A percentile compares a stretch with the other conserved stretches of the same genome.
These are phyloP conservation scores for Teratosphaeria nubilosa DNA, from an alignment of 2,329 filamentous ascomycete genomes.

Conservation along the genomic window DNA sequence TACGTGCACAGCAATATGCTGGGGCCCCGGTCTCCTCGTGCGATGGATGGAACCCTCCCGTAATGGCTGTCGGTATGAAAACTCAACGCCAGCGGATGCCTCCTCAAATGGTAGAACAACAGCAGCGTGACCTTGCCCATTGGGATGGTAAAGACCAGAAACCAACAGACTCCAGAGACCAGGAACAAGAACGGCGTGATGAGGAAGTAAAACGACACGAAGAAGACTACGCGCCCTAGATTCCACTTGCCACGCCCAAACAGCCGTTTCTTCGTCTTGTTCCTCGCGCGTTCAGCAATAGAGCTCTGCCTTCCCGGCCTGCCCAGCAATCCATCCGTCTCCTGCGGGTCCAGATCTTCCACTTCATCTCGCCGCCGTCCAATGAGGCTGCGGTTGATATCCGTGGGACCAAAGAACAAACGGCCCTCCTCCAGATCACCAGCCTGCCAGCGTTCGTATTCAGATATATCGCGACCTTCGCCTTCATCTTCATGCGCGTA, in stretches of 20 bases:
- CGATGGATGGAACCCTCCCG: slow-evolving; percentile 54
- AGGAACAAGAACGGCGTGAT: slow-evolving; percentile 78
- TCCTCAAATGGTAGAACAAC: slow-evolving; percentile 79
- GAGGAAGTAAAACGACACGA: slow-evolving; percentile 88
- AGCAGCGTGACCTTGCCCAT: slow-evolving; percentile 95
- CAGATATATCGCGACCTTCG: slow-evolving; percentile 91
- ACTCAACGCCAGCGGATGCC: slow-evolving; percentile 83
- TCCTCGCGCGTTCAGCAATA: slow-evolving; percentile 12
- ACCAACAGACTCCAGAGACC: slow-evolving; percentile 85
- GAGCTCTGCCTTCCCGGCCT: slow-evolving; percentile 1
- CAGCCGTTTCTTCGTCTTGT: slow-evolving; percentile 61
- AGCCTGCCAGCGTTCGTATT: slow-evolving; percentile 98
- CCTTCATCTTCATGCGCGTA: slow-evolving; percentile 92
- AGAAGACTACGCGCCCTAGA: slow-evolving; percentile 87
- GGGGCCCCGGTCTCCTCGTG: slow-evolving; percentile 34
- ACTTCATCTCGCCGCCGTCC: slow-evolving; percentile 80
- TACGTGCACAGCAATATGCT: slow-evolving; percentile 95
- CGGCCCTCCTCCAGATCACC: slow-evolving; percentile 92
- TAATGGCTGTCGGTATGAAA: slow-evolving; percentile 81
- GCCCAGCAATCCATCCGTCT: slow-evolving; percentile 82
- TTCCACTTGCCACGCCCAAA: slow-evolving; percentile 97
- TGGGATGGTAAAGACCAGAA: slow-evolving; percentile 93
- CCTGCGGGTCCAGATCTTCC: slow-evolving; percentile 60
- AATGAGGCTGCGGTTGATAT: slow-evolving; percentile 62
- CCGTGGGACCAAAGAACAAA: slow-evolving; percentile 81